Evolutionary conservation across 768 basidiomycete genomes (phyloP).

Genomic region (Clitopilus hobsonii): DNA sequence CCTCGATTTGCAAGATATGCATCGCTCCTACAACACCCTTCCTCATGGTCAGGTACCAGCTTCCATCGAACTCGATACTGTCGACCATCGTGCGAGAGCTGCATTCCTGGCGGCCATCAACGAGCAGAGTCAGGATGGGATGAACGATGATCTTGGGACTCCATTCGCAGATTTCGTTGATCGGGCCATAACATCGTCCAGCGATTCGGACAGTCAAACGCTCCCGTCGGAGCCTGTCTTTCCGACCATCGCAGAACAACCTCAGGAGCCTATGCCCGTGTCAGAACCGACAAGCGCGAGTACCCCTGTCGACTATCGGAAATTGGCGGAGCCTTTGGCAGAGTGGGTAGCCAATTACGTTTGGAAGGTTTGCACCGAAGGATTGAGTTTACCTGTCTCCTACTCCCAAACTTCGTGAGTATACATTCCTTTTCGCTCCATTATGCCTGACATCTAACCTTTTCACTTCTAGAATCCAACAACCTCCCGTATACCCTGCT

Average conservation of each 20-base stretch:
- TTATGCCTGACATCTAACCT: constrained; percentile 5
- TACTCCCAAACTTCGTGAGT: constrained; percentile 58
- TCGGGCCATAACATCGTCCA: constrained; percentile 48
- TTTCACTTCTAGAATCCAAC: constrained; percentile 20
- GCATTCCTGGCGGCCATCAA: constrained; percentile 63
- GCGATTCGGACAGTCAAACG: constrained; percentile 3
- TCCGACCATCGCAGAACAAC: constrained; percentile 22
- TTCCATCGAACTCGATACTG: constrained; percentile 12
- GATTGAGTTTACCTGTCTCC: constrained; percentile 48
- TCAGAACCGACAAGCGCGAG: constrained; percentile 44
- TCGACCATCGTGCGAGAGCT: constrained; percentile 28
- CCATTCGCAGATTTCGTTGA: constrained; percentile 77
- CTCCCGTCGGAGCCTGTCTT: constrained; percentile 19
- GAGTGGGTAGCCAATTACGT: constrained; percentile 78
- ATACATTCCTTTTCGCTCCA: constrained; percentile 4
- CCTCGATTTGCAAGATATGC: neutral
- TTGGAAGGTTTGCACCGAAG: constrained; percentile 81
- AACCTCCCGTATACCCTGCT: constrained; percentile 35
- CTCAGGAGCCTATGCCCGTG: constrained; percentile 34
- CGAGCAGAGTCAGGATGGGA: constrained; percentile 56
- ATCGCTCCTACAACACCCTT: neutral
- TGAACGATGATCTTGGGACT: constrained; percentile 30
- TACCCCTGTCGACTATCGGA: constrained; percentile 59
- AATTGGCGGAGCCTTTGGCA: constrained; percentile 70
- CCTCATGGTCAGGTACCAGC: neutral